A percentile compares a stretch with the other conserved stretches of the same genome.
Conservation (phyloP, 2,329 filamentous ascomycete genomes). For the Calonectria ilicicola region DNA sequence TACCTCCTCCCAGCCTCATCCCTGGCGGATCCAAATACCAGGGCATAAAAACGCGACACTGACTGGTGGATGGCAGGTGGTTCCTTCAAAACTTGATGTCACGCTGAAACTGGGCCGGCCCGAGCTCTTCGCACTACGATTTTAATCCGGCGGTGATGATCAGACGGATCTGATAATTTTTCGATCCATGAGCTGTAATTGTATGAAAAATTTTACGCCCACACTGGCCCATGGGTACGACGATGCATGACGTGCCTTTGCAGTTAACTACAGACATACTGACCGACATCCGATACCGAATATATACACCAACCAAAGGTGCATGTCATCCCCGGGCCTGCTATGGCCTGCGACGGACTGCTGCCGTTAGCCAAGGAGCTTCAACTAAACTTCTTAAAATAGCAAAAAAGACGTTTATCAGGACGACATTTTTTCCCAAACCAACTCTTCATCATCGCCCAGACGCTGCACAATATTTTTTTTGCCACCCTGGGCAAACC, state of each 20-base stretch:
- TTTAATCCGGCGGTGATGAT: conserved; percentile 19
- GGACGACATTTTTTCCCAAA: neutral
- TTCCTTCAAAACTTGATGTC: conserved; percentile 15
- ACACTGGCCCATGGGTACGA: too few relatives aligned
- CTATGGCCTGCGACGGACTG: neutral
- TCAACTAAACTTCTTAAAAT: neutral
- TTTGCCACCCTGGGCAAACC: conserved; percentile 22
- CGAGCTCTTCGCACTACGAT: neutral
- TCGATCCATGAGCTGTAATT: conserved; percentile 11
- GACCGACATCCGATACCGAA: conserved; percentile 7
- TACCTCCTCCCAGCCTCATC: neutral
- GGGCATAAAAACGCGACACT: neutral
- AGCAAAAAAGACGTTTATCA: neutral
- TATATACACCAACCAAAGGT: conserved; percentile 4
- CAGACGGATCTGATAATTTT: conserved; percentile 16
- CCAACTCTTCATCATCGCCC: neutral
- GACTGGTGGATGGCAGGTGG: conserved; percentile 11
- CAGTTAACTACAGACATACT: neutral
- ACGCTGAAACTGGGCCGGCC: conserved; percentile 2
- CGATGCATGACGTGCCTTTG: conserved; percentile 14
- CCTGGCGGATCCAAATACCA: conserved; percentile 2
- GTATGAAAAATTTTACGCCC: too few relatives aligned
- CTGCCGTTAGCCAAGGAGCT: conserved; percentile 2
- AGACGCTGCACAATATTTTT: neutral
- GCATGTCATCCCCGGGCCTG: conserved; percentile 12